A percentile compares a stretch with the other conserved stretches of the same genome.
phyloP scores from a whole-genome alignment of 768 basidiomycete species.

The Tulasnella sp. region DNA sequence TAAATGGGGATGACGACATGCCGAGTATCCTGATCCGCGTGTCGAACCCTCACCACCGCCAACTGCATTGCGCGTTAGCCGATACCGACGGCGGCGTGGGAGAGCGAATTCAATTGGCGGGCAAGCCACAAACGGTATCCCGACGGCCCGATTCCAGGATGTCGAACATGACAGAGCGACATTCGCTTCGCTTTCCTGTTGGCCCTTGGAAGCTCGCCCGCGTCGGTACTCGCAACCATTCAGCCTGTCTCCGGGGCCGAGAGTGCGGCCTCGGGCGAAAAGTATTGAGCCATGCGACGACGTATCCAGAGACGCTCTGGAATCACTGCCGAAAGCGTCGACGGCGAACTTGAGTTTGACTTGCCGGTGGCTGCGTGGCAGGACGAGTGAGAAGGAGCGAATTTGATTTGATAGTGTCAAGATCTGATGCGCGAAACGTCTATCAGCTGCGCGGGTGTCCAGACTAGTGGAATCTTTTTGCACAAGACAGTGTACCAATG shows the following conservation, averaged over 20 bases:
- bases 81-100: background rate
- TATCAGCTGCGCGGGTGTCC: background rate
- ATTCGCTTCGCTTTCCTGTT: background rate
- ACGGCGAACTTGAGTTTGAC: background rate
- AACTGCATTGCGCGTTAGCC: background rate
- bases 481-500: background rate
- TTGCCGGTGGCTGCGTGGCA: background rate
- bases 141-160: background rate
- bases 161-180: background rate
- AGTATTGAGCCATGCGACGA: background rate
- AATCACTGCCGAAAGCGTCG: background rate
- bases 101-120: background rate
- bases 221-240: background rate
- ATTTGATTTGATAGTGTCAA: background rate
- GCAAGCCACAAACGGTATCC: background rate
- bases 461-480: background rate
- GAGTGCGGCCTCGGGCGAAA: background rate
- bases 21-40: background rate
- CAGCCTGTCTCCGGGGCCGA: background rate
- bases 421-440: conserved; percentile 5
- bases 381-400: background rate
- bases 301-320: background rate
- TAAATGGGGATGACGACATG: background rate
- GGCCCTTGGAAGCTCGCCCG: background rate
- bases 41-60: background rate